Evolutionary conservation across 1,284 basidiomycete genomes (phyloP), one percentile per base, ranked within the genome.

Genomic region (Naganishia liquefaciens): DNA sequence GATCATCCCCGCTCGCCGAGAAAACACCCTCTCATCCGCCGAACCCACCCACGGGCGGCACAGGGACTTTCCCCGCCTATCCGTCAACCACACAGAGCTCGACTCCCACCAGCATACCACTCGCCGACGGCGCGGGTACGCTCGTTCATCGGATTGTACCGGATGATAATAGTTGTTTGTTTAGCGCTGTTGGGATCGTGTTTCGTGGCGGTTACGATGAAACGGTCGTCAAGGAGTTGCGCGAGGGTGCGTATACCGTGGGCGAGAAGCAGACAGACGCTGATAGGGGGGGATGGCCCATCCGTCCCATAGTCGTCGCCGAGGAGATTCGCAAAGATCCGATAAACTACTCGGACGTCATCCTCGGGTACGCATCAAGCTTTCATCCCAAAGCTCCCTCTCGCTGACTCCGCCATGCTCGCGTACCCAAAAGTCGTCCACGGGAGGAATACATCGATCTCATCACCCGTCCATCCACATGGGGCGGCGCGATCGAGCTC

Each of bases 401-500:
- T 3, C 33, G 4, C 33, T 37, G 4, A 7, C 33, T 37, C 6
- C 33, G 2, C 33, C 33, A 37, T 13, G 33, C 6, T 13, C 33
- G 33, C 33, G 13, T 37, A 7, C 33, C 13, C 33, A 46, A 1
- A 68, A 87, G 92, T 11, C 86, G 86, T 73, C 80, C 88, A 3
- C 85, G 87, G 6, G 83, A 87, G 17, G 82, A 86, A 53, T 97
- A 97, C 76, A 89, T 93, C 69, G 71, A 81, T 5, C 88, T 88
- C 5, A 96, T 97, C 67, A 80, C 86, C 49, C 87, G 87, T 54
- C 86, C 89, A 1, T 80, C 85, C 1, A 86, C 89, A 0, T 97
- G 93, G 93, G 93, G 93, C 49, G 94, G 93, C 17, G 93, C 93
- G 2, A 95, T 96, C 73, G 91, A 93, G 74, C 85, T 94, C 15